Base-by-base conservation (phyloP, 768 basidiomycete genomes). In the Lactarius trivialis region DNA sequence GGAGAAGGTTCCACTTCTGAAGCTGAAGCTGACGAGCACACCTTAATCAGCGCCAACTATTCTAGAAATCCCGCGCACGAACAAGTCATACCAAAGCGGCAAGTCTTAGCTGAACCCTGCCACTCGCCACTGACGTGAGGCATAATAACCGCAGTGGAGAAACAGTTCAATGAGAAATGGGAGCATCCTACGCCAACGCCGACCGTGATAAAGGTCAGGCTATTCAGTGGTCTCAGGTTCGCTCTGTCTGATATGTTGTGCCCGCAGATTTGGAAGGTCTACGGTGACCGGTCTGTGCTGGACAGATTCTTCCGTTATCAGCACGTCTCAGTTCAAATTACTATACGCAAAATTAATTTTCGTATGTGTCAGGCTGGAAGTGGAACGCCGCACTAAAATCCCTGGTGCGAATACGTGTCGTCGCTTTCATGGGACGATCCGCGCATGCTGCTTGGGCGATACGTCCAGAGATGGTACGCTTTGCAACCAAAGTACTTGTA, bases 401-500 rank as follows among this genome's bases (percentile, higher is more conserved):
- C 1, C 6, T 0, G 54, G 54, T 28, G 70, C 65, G 19, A 72
- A 72, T 32, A 65, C 66, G n/a, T 43, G 60, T 28, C 68, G 70
- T 30, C 68, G 71, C 30, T 72, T 69, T 65, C 71, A 72, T 57
- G 71, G 71, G 3, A 72, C 71, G 9, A 34, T 62, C 5, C 63
- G 71, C n/a, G 39, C 39, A 21, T 72, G 71, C 45, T 15, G 55
- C 7, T 41, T 72, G 15, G 71, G 71, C 11, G 69, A 72, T 58
- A 60, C 64, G 15, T 48, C 60, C 33, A 4, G 7, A 8, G 52
- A 66, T 11, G 34, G 50, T 14, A 9, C 41, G 9, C 65, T 71
- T 24, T 72, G 71, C 60, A 9, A 12, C 7, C 11, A 28, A 17
- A 24, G 17, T 19, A 15, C 33, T 4, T 72, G 71, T 56, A 67